phyloP scores from a whole-genome alignment of 148 eudicot species.

The Simmondsia chinensis region DNA sequence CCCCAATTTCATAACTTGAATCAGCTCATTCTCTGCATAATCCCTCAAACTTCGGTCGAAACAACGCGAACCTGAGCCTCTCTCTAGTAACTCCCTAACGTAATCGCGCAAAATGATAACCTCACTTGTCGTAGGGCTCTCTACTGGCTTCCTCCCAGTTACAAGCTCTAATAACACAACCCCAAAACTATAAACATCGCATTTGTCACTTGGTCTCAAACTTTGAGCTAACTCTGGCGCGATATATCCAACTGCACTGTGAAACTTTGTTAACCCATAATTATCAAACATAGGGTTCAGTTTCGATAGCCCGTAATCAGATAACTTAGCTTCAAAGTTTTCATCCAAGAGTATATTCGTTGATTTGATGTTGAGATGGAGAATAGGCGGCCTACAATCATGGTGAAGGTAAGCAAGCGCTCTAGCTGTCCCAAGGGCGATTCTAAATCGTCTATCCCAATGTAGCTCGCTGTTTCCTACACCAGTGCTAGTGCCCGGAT shows the following conservation, averaged over 20 bases:
- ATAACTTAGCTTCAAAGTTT: constrained; percentile 56
- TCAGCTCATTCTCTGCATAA: constrained; percentile 62
- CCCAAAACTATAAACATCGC: constrained; percentile 89
- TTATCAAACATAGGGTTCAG: constrained; percentile 66
- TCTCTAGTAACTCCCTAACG: constrained; percentile 60
- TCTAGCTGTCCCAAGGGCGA: constrained; percentile 79
- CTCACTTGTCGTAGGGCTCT: constrained; percentile 52
- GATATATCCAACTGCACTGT: constrained; percentile 81
- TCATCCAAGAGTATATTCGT: constrained; percentile 71
- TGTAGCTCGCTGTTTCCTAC: constrained; percentile 48
- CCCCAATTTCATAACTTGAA: constrained; percentile 90
- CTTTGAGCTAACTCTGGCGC: constrained; percentile 90
- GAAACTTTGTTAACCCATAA: constrained; percentile 47
- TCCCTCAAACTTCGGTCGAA: constrained; percentile 75
- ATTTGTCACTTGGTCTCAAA: constrained; percentile 57
- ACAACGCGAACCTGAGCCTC: constrained; percentile 61
- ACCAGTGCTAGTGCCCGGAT: constrained; percentile 70
- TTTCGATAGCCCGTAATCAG: constrained; percentile 76
- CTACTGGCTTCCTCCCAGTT: constrained; percentile 91
- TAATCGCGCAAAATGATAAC: constrained; percentile 77
- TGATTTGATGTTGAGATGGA: constrained; percentile 83
- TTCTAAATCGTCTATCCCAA: constrained; percentile 70
- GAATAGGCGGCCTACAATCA: constrained; percentile 73
- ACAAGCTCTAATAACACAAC: constrained; percentile 79
- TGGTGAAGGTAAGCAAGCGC: constrained; percentile 88